Conservation (phyloP, 371 early-diverging fungal species). For the Nosema muscidifuracis region DNA sequence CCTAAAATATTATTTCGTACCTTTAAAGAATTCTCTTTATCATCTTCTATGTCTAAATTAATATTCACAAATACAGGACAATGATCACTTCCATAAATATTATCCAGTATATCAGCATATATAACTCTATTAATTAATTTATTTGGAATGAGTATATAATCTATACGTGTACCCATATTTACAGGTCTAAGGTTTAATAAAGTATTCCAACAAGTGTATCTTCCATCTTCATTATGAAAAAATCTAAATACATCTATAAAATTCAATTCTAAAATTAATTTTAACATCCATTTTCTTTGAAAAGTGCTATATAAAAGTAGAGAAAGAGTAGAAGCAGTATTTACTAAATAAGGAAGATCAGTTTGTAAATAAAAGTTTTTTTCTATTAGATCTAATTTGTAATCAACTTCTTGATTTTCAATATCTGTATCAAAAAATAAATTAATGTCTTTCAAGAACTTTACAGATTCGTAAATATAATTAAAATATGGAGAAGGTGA, state of each 20-base stretch:
- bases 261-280: slow-evolving; percentile 59
- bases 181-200: slow-evolving; percentile 60
- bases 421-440: not conserved
- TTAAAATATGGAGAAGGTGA: not conserved
- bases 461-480: not conserved
- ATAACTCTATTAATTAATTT: slow-evolving; percentile 65
- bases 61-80: slow-evolving; percentile 71
- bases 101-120: slow-evolving; percentile 65
- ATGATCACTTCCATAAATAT: slow-evolving; percentile 76
- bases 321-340: slow-evolving; percentile 64
- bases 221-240: slow-evolving; percentile 50
- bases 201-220: slow-evolving; percentile 70
- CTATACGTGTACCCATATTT: slow-evolving; percentile 70
- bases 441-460: not conserved
- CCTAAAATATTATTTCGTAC: slow-evolving; percentile 35
- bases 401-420: not conserved
- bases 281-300: slow-evolving; percentile 69
- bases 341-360: slow-evolving; percentile 65
- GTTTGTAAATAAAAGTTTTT: not conserved
- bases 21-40: slow-evolving; percentile 2
- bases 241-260: slow-evolving; percentile 64
- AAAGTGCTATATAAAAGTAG: slow-evolving; percentile 67
- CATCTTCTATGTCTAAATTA: slow-evolving; percentile 16
- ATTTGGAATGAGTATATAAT: slow-evolving; percentile 69
- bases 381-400: not conserved